Evolutionary conservation across 805 yeast species (phyloP), one percentile per base, ranked within the genome.

Genomic region (Saccharomycopsis microspora): DNA sequence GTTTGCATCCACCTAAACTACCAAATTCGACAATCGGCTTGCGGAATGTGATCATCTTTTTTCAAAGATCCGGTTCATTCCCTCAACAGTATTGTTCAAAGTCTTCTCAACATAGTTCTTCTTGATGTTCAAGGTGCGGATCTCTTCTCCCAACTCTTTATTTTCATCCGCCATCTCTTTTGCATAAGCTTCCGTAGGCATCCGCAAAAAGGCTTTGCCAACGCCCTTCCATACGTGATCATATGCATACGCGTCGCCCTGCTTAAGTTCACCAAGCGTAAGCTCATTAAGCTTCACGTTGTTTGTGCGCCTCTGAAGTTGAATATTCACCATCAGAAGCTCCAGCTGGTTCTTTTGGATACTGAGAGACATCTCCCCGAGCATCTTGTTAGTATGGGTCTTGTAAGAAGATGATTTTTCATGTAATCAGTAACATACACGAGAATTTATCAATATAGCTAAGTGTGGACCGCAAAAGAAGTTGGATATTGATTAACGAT

Each of bases 171-270:
- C 40, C 7, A 50, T 9, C 32, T 52, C 54, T 4, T 42, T 28
- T 6, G 32, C n/a, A 30, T 52, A 50, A 3, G 44, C 43, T 19
- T 34, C 27, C 5, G 41, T 45, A 6, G 19, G n/a, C 11, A 39
- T 34, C n/a, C 40, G 39, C 28, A 50, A 27, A 43, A 52, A 52
- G 10, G 53, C 53, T 34, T 50, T 52, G 4, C 55, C 55, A 8
- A 50, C 43, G 9, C 55, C 55, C 39, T 52, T 52, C 55, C 55
- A 52, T 5, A 51, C 52, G 6, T 45, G 33, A 3, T 10, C 42
- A 9, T 46, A 37, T 9, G 42, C n/a, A 11, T 29, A 31, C 8
- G 40, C 32, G 7, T 32, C 30, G 19, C 19, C 19, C 11, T 32
- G 28, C 32, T 42, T 39, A 5, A 52, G 30, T 32, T 51, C 51